Base-by-base conservation (phyloP, 345 rosid genomes). In the Adansonia digitata region DNA sequence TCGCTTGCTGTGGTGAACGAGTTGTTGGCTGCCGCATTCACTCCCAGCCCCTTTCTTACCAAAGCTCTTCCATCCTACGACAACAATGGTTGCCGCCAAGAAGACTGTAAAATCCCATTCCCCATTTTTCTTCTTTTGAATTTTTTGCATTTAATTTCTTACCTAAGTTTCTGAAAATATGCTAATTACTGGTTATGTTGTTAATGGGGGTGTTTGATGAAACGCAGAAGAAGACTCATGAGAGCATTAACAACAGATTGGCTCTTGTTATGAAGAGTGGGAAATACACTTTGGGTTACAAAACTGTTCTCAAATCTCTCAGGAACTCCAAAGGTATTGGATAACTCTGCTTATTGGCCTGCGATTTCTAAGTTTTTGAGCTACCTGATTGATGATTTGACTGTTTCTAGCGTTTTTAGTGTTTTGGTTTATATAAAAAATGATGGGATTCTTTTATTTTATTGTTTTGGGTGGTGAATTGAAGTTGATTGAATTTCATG, bases 181-280 rank as follows among this genome's bases (percentile, higher is more conserved):
- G 39, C 24, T 27, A 45, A 27, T 46, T 9, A 15, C 7, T 46
- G 64, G 27, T 34, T 31, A 35, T 12, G 39, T 46, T 27, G 37
- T 43, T 57, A 4, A 72, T 40, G 45, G 11, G 1, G 0, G 26
- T 74, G 2, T 62, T 31, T 35, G 59, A 24, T 43, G 63, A 39
- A 68, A 55, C 27, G 65, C 81, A 87, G 91, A 87, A 87, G 85
- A 85, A 87, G 91, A 83, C 88, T 5, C 91, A 87, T 74, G 91
- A 87, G 83, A 84, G 88, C 75, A 87, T 87, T 77, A 87, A 85
- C 81, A 87, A 74, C 80, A 85, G 88, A 73, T 53, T 87, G 46
- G 87, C 91, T 72, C 82, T 87, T 0, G 91, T 85, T 74, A 80
- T 85, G 90, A 87, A 87, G 87, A 87, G 90, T 48, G 90, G 90